Evolutionary conservation across 495 filamentous ascomycete genomes (phyloP), one percentile per base, ranked within the genome.

Genomic region (Letharia lupina): DNA sequence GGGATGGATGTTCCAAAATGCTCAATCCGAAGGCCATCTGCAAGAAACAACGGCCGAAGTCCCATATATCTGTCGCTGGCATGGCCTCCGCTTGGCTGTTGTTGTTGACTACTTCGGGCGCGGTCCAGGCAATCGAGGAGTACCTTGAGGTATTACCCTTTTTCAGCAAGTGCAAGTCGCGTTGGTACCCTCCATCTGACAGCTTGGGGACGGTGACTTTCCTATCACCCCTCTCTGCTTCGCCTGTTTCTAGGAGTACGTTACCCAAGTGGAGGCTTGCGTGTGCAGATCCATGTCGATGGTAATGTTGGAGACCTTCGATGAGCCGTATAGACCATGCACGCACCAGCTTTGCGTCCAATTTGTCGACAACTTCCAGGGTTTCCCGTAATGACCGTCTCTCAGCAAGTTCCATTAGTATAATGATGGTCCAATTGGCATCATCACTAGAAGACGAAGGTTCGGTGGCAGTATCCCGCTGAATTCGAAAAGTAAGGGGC

Each of bases 11-110:
- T 65, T 87, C 87, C 35, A 89, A 76, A 13, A 91, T 83, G 69
- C 89, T 83, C 63, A 89, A 77, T 37, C 94, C 94, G 71, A 96
- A 94, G n/a, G 91, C 80, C 91, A 98, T 96, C 74, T 98, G 93
- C 39, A 96, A 75, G 69, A 96, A 86, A 28, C 96, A 81, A 48
- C 96, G 83, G 7, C 94, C 94, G 68, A 98, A 83, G 69, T 96
- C 88, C 94, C 94, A 98, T 18, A 98, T 84, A 75, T 98, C 95
- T 1, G 91, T 89, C 74, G 95, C 96, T 70, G 87, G 86, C 13
- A 40, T 59, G 11, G 60, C 13, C 9, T 69, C 48, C 37, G 81
- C 81, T 54, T 83, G 78, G 1, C 82, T 77, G 58, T 80, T 78
- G 35, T 79, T 79, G 54, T 85, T 82, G 3, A 87, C 83, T 47